Evolutionary conservation across 2,329 filamentous ascomycete genomes (phyloP).

Genomic region (Penicillium expansum): DNA sequence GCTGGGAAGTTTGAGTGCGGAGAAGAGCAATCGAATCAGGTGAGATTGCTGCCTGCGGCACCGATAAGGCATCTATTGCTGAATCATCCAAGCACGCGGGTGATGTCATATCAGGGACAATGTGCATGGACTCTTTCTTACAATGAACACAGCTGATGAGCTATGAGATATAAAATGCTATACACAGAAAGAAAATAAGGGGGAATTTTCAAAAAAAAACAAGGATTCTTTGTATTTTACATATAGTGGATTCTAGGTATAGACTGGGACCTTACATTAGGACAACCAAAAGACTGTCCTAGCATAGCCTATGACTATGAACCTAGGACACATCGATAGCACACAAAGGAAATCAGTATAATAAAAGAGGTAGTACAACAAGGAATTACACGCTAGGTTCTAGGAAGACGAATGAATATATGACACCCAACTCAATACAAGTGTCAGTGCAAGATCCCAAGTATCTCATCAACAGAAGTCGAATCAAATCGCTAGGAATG

Average conservation of each 20-base stretch:
- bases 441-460: slow-evolving; percentile 7
- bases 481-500: slow-evolving; percentile 1
- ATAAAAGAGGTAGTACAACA: slow-evolving; percentile 25
- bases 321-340: slow-evolving; percentile 26
- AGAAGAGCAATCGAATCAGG: slow-evolving; percentile 28
- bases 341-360: slow-evolving; percentile 29
- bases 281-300: slow-evolving; percentile 11
- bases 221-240: slow-evolving; percentile 25
- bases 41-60: slow-evolving; percentile 17
- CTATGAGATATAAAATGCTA: not conserved
- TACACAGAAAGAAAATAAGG: not conserved
- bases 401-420: slow-evolving; percentile 26
- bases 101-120: slow-evolving; percentile 15
- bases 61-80: slow-evolving; percentile 14
- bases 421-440: slow-evolving; percentile 21
- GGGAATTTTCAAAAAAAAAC: not conserved
- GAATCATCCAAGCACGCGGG: slow-evolving; percentile 8
- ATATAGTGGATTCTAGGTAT: slow-evolving; percentile 30
- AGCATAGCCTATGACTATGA: slow-evolving; percentile 6
- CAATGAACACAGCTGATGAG: not conserved
- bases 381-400: slow-evolving; percentile 30
- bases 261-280: slow-evolving; percentile 13
- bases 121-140: not conserved
- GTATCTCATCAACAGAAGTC: slow-evolving; percentile 2
- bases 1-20: slow-evolving; percentile 26